Evolutionary conservation across 495 filamentous ascomycete species (phyloP).

Genomic region (Cercophora samala): DNA sequence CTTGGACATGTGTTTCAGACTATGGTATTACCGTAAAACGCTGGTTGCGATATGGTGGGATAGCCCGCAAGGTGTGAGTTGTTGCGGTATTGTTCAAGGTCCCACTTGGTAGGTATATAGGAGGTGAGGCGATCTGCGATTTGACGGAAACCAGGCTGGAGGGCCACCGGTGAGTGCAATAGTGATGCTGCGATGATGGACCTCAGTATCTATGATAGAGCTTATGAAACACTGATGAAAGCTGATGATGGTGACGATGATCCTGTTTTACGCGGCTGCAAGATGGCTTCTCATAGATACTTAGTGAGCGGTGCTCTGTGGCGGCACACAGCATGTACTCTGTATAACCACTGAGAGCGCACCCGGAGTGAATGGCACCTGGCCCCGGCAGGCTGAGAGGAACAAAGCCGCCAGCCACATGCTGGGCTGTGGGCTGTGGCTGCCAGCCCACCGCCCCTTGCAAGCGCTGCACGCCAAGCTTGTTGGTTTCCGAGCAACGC

Average conservation of each 20-base stretch:
- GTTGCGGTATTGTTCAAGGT: neutral
- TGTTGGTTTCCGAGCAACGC: slow-evolving; percentile 4
- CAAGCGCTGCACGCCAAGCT: slow-evolving; percentile 7
- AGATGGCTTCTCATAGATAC: neutral
- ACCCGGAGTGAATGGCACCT: neutral
- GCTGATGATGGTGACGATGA: neutral
- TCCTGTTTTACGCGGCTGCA: neutral
- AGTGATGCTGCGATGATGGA: neutral
- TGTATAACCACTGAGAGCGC: neutral
- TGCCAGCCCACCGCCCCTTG: neutral
- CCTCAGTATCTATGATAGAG: neutral
- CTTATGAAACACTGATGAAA: neutral
- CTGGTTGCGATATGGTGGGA: too few species aligned
- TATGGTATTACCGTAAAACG: neutral
- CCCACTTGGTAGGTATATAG: neutral
- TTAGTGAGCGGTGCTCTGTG: neutral
- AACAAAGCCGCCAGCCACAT: slow-evolving; percentile 3
- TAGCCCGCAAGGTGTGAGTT: too few species aligned
- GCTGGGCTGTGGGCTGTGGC: neutral
- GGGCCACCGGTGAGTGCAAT: neutral
- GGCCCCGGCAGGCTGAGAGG: neutral
- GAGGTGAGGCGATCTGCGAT: neutral
- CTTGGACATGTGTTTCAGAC: neutral
- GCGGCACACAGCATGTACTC: neutral
- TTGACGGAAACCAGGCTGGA: too few species aligned